phyloP scores from a whole-genome alignment of 192 early-diverging fungal species.

The Funneliformis mosseae region DNA sequence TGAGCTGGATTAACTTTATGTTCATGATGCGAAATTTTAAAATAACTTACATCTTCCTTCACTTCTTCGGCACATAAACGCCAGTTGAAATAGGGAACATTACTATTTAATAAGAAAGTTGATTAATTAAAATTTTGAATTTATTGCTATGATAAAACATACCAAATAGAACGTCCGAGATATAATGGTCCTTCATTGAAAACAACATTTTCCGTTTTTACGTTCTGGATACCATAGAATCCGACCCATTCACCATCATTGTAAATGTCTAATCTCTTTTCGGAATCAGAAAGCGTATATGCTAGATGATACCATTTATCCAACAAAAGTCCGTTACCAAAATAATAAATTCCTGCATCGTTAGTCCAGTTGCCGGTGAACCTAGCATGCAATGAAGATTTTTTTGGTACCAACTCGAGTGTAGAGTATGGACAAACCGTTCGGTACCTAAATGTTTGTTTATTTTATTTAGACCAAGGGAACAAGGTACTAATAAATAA shows the following conservation, averaged over 20 bases:
- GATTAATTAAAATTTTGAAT: no score
- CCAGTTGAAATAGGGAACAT: no score
- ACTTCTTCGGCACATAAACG: no score
- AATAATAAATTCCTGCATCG: background rate
- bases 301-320: conserved; percentile 21
- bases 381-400: conserved; percentile 10
- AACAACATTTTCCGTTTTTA: background rate
- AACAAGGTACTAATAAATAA: background rate
- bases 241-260: background rate
- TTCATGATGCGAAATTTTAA: background rate
- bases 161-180: conserved; percentile 4
- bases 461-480: background rate
- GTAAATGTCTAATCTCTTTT: background rate
- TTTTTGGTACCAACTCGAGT: background rate
- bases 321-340: background rate
- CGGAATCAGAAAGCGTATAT: background rate
- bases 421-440: background rate
- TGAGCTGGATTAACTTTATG: background rate
- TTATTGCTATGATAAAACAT: conserved; percentile 4
- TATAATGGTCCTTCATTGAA: conserved; percentile 21
- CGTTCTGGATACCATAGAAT: background rate
- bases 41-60: background rate
- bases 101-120: background rate
- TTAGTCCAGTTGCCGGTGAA: background rate
- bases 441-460: background rate